Evolutionary conservation across 352 stramenopile species (phyloP), one percentile per base, ranked within the genome.

Genomic region (Pythium graminicola): DNA sequence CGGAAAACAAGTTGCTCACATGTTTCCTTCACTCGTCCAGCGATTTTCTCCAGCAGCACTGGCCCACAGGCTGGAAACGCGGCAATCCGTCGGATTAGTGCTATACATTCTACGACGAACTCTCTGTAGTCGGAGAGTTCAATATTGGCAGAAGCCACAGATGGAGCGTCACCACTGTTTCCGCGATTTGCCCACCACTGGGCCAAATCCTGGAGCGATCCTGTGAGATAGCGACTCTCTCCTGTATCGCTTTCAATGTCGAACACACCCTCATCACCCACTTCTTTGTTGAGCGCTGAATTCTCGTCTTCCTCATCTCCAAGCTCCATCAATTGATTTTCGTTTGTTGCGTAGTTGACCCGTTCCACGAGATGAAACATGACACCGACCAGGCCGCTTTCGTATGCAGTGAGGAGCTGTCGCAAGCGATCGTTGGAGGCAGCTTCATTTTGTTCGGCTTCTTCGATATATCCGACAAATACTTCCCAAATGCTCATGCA

Each of bases 401-500:
- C 81, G 44, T 90, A 93, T 0, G 77, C 70, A 0, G 62, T 72
- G 11, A 93, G 57, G 4, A 86, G 72, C 19, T 60, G 57, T 2
- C 70, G 57, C 3, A 75, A 54, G 1, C 53, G 67, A 13, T 86
- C 76, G 36, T 84, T 84, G 2, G 72, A 64, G 3, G 73, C 74
- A 5, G 64, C 71, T 65, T 86, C 79, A 32, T 86, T 76, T 32
- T 83, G 72, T 50, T 90, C 76, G 1, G 76, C 65, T 50, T 90
- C 79, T 59, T 93, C 81, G 46, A 93, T 75, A 44, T 90, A 88
- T 16, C 72, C 70, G 14, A 93, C 79, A 45, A 93, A 86, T 6
- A 93, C 77, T 23, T 93, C 79, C 81, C 81, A 93, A 6, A 90
- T 72, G 22, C 67, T 79, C 29, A 93, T 50, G 40, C 81, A 93